Percentiles rank a stretch among this genome's conserved stretches.
phyloP scores from a whole-genome alignment of 2,329 filamentous ascomycete genomes.

The Calonectria ilicicola region DNA sequence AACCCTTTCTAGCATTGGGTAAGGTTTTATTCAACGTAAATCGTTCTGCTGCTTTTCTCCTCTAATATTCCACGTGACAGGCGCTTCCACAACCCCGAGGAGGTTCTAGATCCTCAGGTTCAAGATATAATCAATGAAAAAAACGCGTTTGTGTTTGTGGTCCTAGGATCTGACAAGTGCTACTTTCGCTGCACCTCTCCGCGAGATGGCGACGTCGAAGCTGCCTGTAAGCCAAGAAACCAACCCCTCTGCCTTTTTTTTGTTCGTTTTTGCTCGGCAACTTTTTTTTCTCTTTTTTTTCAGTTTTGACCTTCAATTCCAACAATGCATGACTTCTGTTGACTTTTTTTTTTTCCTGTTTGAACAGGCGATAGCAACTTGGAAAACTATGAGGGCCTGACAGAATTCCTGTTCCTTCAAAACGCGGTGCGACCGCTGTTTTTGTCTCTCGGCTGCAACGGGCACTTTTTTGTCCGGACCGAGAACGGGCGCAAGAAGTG shows the following conservation, averaged over 20 bases:
- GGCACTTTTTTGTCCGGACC: constrained; percentile 34
- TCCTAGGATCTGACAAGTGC: constrained; percentile 32
- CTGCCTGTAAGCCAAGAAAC: constrained; percentile 25
- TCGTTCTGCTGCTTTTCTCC: not conserved
- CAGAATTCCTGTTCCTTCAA: constrained; percentile 29
- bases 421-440: constrained; percentile 38
- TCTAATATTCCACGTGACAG: constrained; percentile 7
- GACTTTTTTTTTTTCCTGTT: not conserved
- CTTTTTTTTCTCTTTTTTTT: not conserved
- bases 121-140: constrained; percentile 24
- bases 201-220: constrained; percentile 25
- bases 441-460: constrained; percentile 32
- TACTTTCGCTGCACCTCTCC: constrained; percentile 38
- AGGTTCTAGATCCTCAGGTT: not conserved
- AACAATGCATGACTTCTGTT: not conserved
- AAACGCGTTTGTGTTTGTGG: constrained; percentile 26
- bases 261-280: no score
- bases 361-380: constrained; percentile 31
- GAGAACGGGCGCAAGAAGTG: constrained; percentile 31
- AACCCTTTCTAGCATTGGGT: constrained; percentile 34
- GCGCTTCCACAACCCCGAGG: constrained; percentile 3
- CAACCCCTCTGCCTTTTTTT: not conserved
- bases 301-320: no score
- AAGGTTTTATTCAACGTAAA: not conserved
- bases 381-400: constrained; percentile 30